Evolutionary conservation across 345 rosid species (phyloP), one percentile per base, ranked within the genome.

Genomic region (Angophora floribunda): DNA sequence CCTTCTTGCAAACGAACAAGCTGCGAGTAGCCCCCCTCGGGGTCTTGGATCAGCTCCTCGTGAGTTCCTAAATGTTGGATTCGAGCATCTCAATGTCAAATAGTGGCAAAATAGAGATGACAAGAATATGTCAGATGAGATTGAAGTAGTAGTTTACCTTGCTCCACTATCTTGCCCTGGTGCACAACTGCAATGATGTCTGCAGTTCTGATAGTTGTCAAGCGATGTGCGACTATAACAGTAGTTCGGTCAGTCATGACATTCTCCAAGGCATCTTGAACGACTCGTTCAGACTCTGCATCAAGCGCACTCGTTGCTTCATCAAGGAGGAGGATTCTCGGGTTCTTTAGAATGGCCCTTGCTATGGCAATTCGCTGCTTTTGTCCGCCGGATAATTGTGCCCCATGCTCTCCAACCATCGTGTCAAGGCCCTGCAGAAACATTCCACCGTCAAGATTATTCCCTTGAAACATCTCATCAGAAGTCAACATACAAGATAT

Each of bases 251-350:
- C 93, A 15, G 89, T 41, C 97, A 97, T 95, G 57, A 94, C 89
- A 85, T 92, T 95, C 52, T 90, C 97, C 21, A 97, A 88, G 36
- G 99, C 97, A 78, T 92, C 97, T 90, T 97, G 99, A 84, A 97
- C 98, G 49, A 95, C 88, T 49, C 94, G 93, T 90, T 97, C 99
- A 2, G 98, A 96, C 88, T 97, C 99, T 5, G 97, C 96, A 90
- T 97, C 98, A 49, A 97, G 90, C 0, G 98, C 98, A 65, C 98
- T 97, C 59, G 98, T 97, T 3, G 97, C 98, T 93, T 97, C 99
- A 21, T 97, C 99, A 30, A 97, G 96, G 32, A 97, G 98, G 87
- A 97, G 94, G 79, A 97, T 95, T 90, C 91, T 95, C 10, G 99
- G 99, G 89, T 97, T 94, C 89, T 96, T 97, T 75, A 97, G 80